A percentile compares a stretch with the other conserved stretches of the same genome.
These are phyloP conservation scores for Saccharomyces mikatae DNA, from an alignment of 805 yeast genomes.

Conservation along the genomic window DNA sequence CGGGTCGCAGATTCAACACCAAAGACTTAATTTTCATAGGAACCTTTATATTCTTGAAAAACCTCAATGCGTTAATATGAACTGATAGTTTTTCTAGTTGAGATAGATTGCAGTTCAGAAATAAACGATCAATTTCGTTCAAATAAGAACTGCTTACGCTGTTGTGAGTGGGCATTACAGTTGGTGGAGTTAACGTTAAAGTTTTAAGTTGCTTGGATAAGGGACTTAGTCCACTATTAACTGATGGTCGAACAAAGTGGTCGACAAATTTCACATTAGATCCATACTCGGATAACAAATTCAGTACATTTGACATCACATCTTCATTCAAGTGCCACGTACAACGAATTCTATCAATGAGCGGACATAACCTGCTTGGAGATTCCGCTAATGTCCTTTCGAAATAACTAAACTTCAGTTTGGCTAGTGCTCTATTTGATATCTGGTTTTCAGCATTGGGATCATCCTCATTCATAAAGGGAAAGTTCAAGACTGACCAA, in stretches of 20 bases:
- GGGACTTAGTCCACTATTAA: conserved; percentile 9
- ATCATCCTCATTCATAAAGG: conserved; percentile 3
- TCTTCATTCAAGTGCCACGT: conserved; percentile 25
- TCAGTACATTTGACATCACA: conserved; percentile 12
- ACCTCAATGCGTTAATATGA: conserved; percentile 22
- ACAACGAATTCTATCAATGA: conserved; percentile 21
- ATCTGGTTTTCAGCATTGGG: background rate
- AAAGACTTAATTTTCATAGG: conserved; percentile 19
- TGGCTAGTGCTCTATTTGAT: conserved; percentile 3
- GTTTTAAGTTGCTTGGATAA: conserved; percentile 13
- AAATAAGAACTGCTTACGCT: conserved; percentile 13
- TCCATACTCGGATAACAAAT: conserved; percentile 11
- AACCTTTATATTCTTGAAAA: conserved; percentile 11
- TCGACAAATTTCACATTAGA: conserved; percentile 18
- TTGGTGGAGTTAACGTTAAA: conserved; percentile 22
- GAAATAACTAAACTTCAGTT: conserved; percentile 14
- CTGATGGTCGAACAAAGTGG: conserved; percentile 16
- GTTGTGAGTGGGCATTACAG: conserved; percentile 13
- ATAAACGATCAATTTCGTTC: conserved; percentile 4
- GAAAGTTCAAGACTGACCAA: conserved; percentile 24
- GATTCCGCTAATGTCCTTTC: conserved; percentile 15
- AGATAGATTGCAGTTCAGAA: conserved; percentile 12
- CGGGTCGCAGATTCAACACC: conserved; percentile 24
- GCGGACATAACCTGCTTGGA: conserved; percentile 14
- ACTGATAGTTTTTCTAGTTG: conserved; percentile 18